phyloP scores from a whole-genome alignment of 2,329 filamentous ascomycete species.

The Alternaria gansuensis region DNA sequence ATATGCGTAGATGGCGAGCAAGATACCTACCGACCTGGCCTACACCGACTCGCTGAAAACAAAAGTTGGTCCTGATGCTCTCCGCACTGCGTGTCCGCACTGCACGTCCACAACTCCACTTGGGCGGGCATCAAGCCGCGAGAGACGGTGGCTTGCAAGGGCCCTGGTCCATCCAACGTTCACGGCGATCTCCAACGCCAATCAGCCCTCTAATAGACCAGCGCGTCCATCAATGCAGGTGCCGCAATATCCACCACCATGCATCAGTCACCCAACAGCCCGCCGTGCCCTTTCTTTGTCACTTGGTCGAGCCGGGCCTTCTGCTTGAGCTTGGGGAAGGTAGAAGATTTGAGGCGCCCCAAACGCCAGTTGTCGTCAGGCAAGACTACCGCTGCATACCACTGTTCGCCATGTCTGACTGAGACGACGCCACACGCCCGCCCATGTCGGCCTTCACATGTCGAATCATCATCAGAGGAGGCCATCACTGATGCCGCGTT shows the following conservation, averaged over 20 bases:
- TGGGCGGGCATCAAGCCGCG: constrained; percentile 18
- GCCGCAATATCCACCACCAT: constrained; percentile 38
- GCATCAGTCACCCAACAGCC: constrained; percentile 17
- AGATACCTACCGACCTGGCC: background rate
- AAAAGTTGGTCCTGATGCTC: constrained; percentile 13
- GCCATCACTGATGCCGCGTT: constrained; percentile 17
- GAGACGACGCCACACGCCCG: background rate
- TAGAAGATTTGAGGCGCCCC: constrained; percentile 20
- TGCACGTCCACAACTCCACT: constrained; percentile 8
- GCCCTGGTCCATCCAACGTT: constrained; percentile 35
- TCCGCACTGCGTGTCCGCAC: constrained; percentile 17
- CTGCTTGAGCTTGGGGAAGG: constrained; percentile 2
- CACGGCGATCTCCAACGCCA: constrained; percentile 26
- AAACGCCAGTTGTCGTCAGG: constrained; percentile 30
- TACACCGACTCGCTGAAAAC: constrained; percentile 9
- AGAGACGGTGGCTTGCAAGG: constrained; percentile 31
- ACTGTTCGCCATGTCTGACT: constrained; percentile 11
- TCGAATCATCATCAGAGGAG: constrained; percentile 3
- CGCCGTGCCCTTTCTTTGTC: constrained; percentile 27
- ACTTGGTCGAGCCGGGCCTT: constrained; percentile 11
- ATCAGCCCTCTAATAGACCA: constrained; percentile 27
- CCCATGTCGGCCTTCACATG: background rate
- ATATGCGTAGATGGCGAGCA: background rate
- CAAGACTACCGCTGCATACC: constrained; percentile 37
- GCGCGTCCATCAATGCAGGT: constrained; percentile 32